A percentile compares a stretch with the other conserved stretches of the same genome.
These are phyloP conservation scores for Aspergillus cristatus DNA, from an alignment of 495 filamentous ascomycete genomes.

Conservation along the genomic window DNA sequence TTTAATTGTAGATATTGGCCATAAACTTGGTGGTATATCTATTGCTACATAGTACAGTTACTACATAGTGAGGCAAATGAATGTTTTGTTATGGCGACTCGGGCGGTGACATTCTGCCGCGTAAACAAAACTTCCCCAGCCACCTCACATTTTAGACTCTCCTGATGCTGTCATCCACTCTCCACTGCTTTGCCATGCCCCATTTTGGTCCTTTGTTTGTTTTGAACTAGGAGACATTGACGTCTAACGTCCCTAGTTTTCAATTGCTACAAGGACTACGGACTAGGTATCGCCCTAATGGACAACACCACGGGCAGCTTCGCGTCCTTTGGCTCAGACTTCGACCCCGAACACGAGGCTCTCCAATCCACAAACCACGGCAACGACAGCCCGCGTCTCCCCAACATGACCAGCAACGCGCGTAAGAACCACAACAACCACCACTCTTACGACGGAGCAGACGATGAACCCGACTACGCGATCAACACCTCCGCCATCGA, in stretches of 20 bases:
- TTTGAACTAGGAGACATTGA: too few relatives aligned
- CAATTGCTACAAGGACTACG: too few relatives aligned
- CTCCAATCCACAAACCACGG: conserved; percentile 40
- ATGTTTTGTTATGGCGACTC: too few relatives aligned
- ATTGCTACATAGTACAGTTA: too few relatives aligned
- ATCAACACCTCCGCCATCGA: conserved; percentile 57
- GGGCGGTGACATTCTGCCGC: neutral
- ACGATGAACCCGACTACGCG: conserved; percentile 36
- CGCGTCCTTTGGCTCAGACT: conserved; percentile 35
- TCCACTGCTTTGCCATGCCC: too few relatives aligned
- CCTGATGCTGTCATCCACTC: too few relatives aligned
- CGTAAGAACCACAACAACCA: conserved; percentile 14
- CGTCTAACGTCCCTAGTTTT: too few relatives aligned
- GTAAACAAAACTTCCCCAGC: conserved; percentile 15
- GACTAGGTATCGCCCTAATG: too few relatives aligned
- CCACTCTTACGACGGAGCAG: conserved; percentile 1
- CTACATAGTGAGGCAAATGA: too few relatives aligned
- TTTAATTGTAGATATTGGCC: too few relatives aligned
- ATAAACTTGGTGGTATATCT: too few relatives aligned
- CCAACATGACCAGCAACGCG: conserved; percentile 24
- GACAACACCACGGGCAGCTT: conserved; percentile 14
- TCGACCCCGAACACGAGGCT: conserved; percentile 45
- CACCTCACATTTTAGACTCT: conserved; percentile 1
- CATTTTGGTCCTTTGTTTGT: too few relatives aligned
- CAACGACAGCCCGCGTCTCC: conserved; percentile 30